These are phyloP conservation scores for Heterobasidion annosum DNA, from an alignment of 1,284 basidiomycete genomes.

Conservation along the genomic window DNA sequence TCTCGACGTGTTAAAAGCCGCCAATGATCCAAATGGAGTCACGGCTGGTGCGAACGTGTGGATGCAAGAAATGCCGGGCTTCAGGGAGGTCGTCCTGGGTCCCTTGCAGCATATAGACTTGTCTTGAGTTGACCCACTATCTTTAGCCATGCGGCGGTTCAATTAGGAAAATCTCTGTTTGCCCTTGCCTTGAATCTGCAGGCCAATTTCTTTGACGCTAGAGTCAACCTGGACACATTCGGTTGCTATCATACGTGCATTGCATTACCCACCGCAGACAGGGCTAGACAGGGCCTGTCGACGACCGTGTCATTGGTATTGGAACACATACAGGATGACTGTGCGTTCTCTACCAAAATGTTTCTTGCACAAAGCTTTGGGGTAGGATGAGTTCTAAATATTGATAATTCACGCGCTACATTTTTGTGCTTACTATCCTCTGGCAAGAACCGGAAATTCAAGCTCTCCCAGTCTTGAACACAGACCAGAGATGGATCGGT, in stretches of 20 bases:
- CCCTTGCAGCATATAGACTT: not conserved
- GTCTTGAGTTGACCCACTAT: not conserved
- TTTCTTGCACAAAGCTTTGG: constrained; percentile 34
- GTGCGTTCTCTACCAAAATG: not conserved
- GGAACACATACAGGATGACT: constrained; percentile 54
- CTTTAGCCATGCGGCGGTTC: constrained; percentile 53
- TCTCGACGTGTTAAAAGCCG: constrained; percentile 11
- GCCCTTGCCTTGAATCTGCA: constrained; percentile 73
- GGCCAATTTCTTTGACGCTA: constrained; percentile 73
- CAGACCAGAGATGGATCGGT: constrained; percentile 43
- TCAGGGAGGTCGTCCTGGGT: constrained; percentile 39
- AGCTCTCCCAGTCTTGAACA: constrained; percentile 51
- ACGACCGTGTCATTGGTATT: constrained; percentile 69
- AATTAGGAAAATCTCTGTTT: constrained; percentile 68
- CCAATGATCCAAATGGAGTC: constrained; percentile 21
- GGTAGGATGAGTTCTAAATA: constrained; percentile 21
- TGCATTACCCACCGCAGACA: constrained; percentile 76
- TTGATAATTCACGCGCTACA: constrained; percentile 34
- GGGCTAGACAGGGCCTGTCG: constrained; percentile 41
- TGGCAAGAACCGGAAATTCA: constrained; percentile 58
- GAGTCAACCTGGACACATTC: constrained; percentile 49
- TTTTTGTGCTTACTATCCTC: constrained; percentile 63
- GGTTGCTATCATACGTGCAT: constrained; percentile 73
- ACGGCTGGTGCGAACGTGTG: constrained; percentile 59
- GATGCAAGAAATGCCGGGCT: constrained; percentile 43